Evolutionary conservation across 495 filamentous ascomycete species (phyloP), one percentile per base, ranked within the genome.

Genomic region (Sabuloglossum arenarium): DNA sequence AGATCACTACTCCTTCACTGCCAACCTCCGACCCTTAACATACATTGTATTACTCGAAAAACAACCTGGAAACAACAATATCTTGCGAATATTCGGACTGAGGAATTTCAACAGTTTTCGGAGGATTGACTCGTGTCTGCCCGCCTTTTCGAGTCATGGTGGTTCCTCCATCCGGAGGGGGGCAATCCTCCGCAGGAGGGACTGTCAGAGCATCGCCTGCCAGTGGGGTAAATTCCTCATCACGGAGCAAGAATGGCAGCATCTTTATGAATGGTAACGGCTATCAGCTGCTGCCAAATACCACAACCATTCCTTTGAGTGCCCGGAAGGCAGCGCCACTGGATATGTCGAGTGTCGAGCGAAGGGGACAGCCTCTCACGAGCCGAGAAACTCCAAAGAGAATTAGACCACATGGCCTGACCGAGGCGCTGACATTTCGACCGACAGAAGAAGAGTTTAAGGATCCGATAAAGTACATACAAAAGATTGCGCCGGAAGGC

Each of bases 381-480:
- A 78, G 78, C 58, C 79, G 82, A 63, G 89, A 97, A 66, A 74
- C 80, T 1, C 71, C 75, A 27, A 90, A 89, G 70, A 76, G 77
- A 63, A 78, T 78, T 57, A 77, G 91, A 34, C 85, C 84, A 23
- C 87, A 90, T 68, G 86, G 81, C 34, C 72, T 99, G 29, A 75
- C 82, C 62, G 91, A 99, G 62, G 93, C 93, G 42, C 93, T 90
- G 6, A 90, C 88, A 1, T 99, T 85, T 65, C 74, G 81, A 59
- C 93, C 91, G 43, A 94, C 86, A 0, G 81, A 85, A 65, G 88
- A 96, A 60, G 88, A 99, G 66, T 99, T 88, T 70, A 86, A 82
- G 62, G 88, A 97, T 63, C 91, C 93, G 1, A 79, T 94, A 60
- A 81, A 83, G 65, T 99, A 94, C 65, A 89, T 99, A 52, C 76